Base-by-base conservation (phyloP, 2,329 filamentous ascomycete species). In the Dothideomycetidae sp. region DNA sequence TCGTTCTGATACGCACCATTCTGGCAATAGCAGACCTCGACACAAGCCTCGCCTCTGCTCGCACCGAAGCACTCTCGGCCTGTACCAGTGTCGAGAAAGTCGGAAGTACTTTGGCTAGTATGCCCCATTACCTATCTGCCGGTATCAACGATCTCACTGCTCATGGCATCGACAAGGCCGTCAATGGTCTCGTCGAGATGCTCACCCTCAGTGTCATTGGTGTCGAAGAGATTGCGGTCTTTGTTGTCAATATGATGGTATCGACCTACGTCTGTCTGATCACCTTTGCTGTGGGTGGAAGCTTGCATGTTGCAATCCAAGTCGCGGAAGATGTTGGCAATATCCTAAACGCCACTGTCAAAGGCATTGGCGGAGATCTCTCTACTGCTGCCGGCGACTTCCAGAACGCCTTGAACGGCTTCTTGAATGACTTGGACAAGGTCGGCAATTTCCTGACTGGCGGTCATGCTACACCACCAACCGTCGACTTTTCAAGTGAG, bases 81-180 rank as follows among this genome's bases (percentile, higher is more conserved):
- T 98, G 90, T 59, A 84, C 78, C 41, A 81, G 81, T 56, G 88
- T 96, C 33, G 88, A 98, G 63, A 83, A 83, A 48, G 74, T 93
- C 48, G 90, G 88, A 45, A 94, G 85, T 55, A 73, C 84, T 43
- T 88, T 98, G 83, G 90, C 88, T 28, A 96, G 90, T 26, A 93
- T 96, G 85, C 90, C 90, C 40, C 81, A 94, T 59, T 96, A 93
- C 61, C 77, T 96, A 55, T 81, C 86, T 2, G 66, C 71, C 36
- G 90, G 90, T 38, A 78, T 94, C 54, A 98, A 98, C 60, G 73
- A 83, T 42, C 63, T 96, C 48, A 80, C 83, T 5, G 82, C 84
- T 19, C 70, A 70, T 33, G 78, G 82, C 39, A 78, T 96, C 47
- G 82, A 86, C 48, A 76, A 78, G 49, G 75, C 84, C 5, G 75